Evolutionary conservation across 768 basidiomycete species (phyloP).

Genomic region (Lentinula lateritia): DNA sequence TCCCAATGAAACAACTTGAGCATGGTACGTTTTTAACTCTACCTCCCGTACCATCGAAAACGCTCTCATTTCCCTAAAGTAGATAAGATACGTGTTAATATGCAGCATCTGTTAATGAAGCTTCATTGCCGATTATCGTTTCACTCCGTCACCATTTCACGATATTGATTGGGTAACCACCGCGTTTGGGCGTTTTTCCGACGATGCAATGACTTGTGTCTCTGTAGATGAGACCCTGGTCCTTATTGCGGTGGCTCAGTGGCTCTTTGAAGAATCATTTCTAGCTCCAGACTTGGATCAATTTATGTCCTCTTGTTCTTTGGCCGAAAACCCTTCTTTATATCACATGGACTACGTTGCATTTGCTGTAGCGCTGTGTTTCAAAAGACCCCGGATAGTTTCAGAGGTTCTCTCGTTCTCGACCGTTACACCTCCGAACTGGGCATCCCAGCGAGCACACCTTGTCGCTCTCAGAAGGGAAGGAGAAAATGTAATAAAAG

Average conservation of each 20-base stretch:
- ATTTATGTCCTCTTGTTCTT: background rate
- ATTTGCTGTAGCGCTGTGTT: background rate
- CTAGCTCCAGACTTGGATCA: background rate
- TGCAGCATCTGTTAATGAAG: too few species aligned
- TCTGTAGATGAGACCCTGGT: background rate
- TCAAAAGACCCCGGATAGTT: background rate
- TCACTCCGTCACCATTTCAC: background rate
- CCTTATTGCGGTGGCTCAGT: background rate
- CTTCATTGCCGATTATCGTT: too few species aligned
- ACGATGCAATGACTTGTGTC: background rate
- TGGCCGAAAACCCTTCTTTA: background rate
- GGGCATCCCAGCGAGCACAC: background rate
- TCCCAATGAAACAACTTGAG: too few species aligned
- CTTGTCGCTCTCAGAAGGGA: background rate
- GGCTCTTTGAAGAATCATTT: background rate
- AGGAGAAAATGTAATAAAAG: background rate
- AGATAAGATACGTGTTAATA: too few species aligned
- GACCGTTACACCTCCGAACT: background rate
- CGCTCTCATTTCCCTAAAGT: too few species aligned
- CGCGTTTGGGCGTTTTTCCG: background rate
- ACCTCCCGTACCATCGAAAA: too few species aligned
- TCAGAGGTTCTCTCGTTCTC: background rate
- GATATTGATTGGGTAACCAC: background rate
- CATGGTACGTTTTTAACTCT: too few species aligned
- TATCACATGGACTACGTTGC: background rate